Evolutionary conservation across 768 basidiomycete species (phyloP).

Genomic region (Tulasnella sp.): DNA sequence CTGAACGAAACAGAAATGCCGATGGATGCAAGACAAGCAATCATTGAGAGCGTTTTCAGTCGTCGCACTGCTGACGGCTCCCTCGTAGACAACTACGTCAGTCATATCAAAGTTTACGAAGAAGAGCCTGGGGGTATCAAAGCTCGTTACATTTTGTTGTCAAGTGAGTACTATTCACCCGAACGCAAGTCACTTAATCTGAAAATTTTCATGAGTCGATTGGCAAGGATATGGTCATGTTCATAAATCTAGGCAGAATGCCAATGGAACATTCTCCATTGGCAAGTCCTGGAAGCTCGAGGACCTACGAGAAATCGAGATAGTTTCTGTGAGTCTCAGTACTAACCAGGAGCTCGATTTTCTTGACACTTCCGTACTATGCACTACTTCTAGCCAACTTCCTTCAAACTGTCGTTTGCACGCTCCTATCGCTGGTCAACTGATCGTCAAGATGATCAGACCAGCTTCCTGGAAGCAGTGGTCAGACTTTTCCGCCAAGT

Average conservation of each 20-base stretch:
- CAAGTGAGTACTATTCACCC: constrained; percentile 47
- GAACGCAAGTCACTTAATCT: constrained; percentile 13
- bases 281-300: constrained; percentile 90
- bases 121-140: constrained; percentile 70
- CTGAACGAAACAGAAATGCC: too few species aligned
- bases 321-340: constrained; percentile 47
- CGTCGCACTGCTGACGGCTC: constrained; percentile 29
- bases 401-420: constrained; percentile 75
- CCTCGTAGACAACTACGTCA: constrained; percentile 67
- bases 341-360: constrained; percentile 20
- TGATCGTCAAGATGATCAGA: constrained; percentile 60
- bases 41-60: constrained; percentile 4
- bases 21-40: constrained; percentile 4
- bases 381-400: constrained; percentile 34
- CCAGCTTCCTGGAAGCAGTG: constrained; percentile 51
- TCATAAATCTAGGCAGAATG: constrained; percentile 95
- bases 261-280: constrained; percentile 87
- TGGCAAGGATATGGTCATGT: constrained; percentile 53
- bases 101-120: constrained; percentile 90
- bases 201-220: constrained; percentile 36
- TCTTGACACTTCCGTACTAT: constrained; percentile 11
- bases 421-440: constrained; percentile 86
- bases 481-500: constrained; percentile 34
- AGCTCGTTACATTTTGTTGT: constrained; percentile 79
- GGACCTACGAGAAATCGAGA: constrained; percentile 70